A percentile compares a stretch with the other conserved stretches of the same genome.
phyloP scores from a whole-genome alignment of 1,284 basidiomycete genomes.

The Trametes polyzona region DNA sequence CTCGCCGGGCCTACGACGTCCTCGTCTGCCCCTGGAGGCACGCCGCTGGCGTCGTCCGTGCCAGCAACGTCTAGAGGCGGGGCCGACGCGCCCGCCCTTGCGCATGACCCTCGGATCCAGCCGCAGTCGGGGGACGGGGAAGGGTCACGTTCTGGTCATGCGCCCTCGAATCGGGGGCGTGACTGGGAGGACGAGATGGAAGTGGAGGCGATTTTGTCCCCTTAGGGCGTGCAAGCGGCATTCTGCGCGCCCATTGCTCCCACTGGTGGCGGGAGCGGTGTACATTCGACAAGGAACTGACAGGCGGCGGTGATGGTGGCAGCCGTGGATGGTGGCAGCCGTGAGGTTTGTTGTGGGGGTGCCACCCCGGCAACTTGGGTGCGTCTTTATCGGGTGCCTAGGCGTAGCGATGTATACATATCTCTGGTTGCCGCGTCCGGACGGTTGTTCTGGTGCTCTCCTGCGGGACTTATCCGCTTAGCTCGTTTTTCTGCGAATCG shows the following conservation, averaged over 20 bases:
- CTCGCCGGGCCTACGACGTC: not conserved
- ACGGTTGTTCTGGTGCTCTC: not conserved
- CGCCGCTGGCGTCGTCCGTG: not conserved
- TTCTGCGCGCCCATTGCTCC: not conserved
- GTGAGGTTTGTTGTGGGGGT: not conserved
- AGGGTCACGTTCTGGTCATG: not conserved
- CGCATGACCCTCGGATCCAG: slow-evolving; percentile 7
- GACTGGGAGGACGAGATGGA: slow-evolving; percentile 12
- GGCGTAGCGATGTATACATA: not conserved
- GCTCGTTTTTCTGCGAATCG: no score
- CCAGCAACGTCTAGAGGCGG: no score
- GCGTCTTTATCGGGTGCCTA: slow-evolving; percentile 7
- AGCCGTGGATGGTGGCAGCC: no score
- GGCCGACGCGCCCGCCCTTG: not conserved
- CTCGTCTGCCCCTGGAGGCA: not conserved
- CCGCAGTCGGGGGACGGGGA: not conserved
- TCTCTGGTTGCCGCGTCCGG: not conserved
- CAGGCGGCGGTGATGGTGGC: slow-evolving; percentile 3
- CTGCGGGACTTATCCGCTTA: not conserved
- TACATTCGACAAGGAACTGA: not conserved
- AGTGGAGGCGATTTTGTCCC: slow-evolving; percentile 12
- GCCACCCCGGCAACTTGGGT: not conserved
- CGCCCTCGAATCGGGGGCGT: not conserved
- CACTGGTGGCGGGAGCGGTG: not conserved
- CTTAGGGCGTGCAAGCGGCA: not conserved